phyloP scores from a whole-genome alignment of 2,329 filamentous ascomycete species.

The Fusarium nygamai region DNA sequence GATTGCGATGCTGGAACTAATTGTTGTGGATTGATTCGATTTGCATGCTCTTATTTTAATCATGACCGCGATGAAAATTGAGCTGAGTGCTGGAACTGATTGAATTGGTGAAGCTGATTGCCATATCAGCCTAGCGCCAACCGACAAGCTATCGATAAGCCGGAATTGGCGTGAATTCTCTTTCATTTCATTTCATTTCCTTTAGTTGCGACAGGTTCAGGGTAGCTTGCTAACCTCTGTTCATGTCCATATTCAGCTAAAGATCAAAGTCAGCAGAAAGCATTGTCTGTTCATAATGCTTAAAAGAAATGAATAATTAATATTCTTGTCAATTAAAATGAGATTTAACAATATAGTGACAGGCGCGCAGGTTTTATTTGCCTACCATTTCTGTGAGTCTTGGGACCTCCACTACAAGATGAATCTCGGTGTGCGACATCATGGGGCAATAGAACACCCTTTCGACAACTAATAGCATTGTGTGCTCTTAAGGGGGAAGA shows the following conservation, averaged over 20 bases:
- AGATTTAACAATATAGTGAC: no score
- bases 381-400: rapidly evolving
- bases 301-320: rapidly evolving
- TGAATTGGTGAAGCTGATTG: not conserved
- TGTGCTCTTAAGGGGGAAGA: no score
- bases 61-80: not conserved
- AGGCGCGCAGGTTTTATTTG: no score
- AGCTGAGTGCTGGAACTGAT: not conserved
- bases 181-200: no score
- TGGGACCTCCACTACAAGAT: no score
- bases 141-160: not conserved
- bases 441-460: no score
- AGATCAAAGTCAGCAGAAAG: rapidly evolving
- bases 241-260: rapidly evolving
- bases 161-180: no score
- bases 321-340: no score
- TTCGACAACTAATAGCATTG: no score
- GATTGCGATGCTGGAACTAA: not conserved
- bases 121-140: rapidly evolving
- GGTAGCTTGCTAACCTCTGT: no score
- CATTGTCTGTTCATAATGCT: rapidly evolving
- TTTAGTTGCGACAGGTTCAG: no score
- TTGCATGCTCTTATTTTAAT: not conserved
- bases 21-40: rapidly evolving
- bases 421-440: no score